Base-by-base conservation (phyloP, 352 stramenopile genomes). In the Phytophthora pini region DNA sequence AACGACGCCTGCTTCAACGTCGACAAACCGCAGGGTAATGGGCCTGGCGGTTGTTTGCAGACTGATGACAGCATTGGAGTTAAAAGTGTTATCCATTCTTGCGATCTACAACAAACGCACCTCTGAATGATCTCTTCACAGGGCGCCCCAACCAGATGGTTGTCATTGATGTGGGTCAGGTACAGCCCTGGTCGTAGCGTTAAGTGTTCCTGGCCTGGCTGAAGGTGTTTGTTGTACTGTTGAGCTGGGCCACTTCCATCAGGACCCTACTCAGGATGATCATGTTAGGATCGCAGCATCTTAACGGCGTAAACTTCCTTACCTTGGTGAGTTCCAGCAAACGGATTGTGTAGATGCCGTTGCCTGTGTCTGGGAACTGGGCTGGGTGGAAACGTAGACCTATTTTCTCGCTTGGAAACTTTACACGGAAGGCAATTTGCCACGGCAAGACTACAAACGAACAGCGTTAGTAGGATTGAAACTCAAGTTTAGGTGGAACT, bases 401-500 rank as follows among this genome's bases (percentile, higher is more conserved):
- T 7, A 92, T 79, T 64, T 92, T 95, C 5, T 93, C 82, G 41
- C 77, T 82, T n/a, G 79, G 72, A 57, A 94, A 95, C 62, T 91
- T 84, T 47, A 95, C 87, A 48, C 82, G 83, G 52, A 95, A 93
- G 12, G 87, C 83, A 59, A 95, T 90, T 56, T 92, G 88, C 84
- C 86, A 95, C 17, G 87, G 87, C 49, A 94, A 52, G 55, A 77
- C 83, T 92, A 40, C 9, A 13, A 6, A 26, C 29, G 47, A 26
- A 5, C 36, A 3, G 31, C 31, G 13, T 36, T 36, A 36, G 31
- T 36, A 3, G 31, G 31, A 36, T 36, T 36, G 31, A 13, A 36
- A 36, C 31, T 36, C 9, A 4, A 36, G 31, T 36, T 12, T 36
- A 13, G 5, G 12, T 29, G 7, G 36, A n/a, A 47, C 64, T n/a